Evolutionary conservation across 768 basidiomycete genomes (phyloP).

Genomic region (Naganishia onofrii): DNA sequence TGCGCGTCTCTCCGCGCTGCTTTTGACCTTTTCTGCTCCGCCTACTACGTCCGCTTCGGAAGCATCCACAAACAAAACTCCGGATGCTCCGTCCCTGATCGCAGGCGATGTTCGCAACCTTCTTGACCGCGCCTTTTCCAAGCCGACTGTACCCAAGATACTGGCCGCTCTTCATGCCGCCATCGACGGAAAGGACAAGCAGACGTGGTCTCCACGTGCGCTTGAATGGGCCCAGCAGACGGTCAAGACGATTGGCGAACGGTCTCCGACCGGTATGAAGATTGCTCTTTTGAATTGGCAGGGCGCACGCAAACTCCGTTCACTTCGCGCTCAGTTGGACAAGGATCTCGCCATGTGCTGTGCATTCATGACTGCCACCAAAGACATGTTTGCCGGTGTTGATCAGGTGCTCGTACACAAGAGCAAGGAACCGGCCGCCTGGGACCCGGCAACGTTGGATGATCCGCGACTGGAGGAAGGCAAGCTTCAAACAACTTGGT

Average conservation of each 20-base stretch:
- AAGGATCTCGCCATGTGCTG: constrained; percentile 87
- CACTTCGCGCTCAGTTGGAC: constrained; percentile 66
- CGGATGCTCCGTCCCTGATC: constrained; percentile 44
- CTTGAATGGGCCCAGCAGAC: constrained; percentile 72
- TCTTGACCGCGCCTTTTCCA: constrained; percentile 74
- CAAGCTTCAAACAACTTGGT: constrained; percentile 66
- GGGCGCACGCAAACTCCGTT: constrained; percentile 61
- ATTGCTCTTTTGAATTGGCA: constrained; percentile 80
- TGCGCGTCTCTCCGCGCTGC: constrained; percentile 57
- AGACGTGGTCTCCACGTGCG: constrained; percentile 56
- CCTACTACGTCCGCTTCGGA: constrained; percentile 54
- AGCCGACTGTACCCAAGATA: constrained; percentile 70
- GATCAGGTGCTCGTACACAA: constrained; percentile 64
- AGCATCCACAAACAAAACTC: constrained; percentile 21
- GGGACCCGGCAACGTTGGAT: constrained; percentile 66
- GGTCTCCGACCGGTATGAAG: constrained; percentile 89
- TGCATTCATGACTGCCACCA: constrained; percentile 66
- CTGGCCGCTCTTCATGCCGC: constrained; percentile 58
- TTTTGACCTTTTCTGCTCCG: constrained; percentile 59
- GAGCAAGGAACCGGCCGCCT: constrained; percentile 56
- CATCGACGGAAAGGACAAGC: constrained; percentile 36
- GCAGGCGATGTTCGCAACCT: constrained; percentile 68
- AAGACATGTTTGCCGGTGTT: constrained; percentile 80
- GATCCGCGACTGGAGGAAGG: constrained; percentile 59
- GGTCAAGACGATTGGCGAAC: constrained; percentile 61